phyloP scores from a whole-genome alignment of 2,329 filamentous ascomycete species.

The Penicillium sp. region DNA sequence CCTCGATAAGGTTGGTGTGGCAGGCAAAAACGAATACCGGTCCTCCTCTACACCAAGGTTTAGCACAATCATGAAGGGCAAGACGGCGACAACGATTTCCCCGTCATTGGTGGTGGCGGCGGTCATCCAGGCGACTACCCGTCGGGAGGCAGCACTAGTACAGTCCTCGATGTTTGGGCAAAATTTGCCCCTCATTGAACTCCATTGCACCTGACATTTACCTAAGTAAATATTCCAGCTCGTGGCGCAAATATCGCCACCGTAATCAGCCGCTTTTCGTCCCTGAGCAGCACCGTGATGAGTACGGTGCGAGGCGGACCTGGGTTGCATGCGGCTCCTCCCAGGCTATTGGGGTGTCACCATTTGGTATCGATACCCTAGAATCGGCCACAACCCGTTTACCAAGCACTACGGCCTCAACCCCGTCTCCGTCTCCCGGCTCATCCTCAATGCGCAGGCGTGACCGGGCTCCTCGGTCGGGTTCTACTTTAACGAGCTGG shows the following conservation, averaged over 20 bases:
- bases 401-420: constrained; percentile 37
- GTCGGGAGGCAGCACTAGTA: constrained; percentile 44
- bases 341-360: constrained; percentile 34
- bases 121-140: constrained; percentile 45
- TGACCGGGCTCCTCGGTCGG: constrained; percentile 33
- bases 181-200: constrained; percentile 44
- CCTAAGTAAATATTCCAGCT: constrained; percentile 42
- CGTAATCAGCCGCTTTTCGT: constrained; percentile 45
- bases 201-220: constrained; percentile 50
- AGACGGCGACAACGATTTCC: constrained; percentile 31
- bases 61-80: constrained; percentile 44
- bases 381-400: constrained; percentile 23
- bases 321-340: constrained; percentile 39
- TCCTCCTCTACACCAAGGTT: constrained; percentile 47
- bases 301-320: constrained; percentile 40
- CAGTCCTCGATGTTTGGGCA: constrained; percentile 47
- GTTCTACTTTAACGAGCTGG: constrained; percentile 36
- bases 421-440: constrained; percentile 24
- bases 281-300: constrained; percentile 47
- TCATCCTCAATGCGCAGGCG: constrained; percentile 42
- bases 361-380: constrained; percentile 45
- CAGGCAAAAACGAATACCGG: constrained; percentile 40
- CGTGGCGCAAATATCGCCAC: constrained; percentile 43
- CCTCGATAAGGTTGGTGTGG: constrained; percentile 39
- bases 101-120: constrained; percentile 43